Evolutionary conservation across 2,329 filamentous ascomycete genomes (phyloP).

Genomic region (Dactylellina drechsleri): DNA sequence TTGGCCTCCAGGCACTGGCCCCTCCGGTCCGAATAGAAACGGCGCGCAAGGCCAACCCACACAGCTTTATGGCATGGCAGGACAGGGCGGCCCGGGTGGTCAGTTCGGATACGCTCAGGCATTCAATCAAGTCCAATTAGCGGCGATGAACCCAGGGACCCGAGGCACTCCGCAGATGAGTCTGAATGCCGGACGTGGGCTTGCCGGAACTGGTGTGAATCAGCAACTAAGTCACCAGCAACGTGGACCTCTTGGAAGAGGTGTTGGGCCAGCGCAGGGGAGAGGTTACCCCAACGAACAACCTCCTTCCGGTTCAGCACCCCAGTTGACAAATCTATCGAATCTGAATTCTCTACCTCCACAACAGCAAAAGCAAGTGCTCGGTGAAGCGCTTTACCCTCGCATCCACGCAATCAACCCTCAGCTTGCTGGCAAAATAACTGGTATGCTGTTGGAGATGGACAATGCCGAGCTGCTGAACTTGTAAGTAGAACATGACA

Average conservation of each 20-base stretch:
- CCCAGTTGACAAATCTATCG: conserved; percentile 19
- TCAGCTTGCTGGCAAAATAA: conserved; percentile 98
- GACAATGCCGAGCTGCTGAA: conserved; percentile 93
- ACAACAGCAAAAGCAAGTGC: conserved; percentile 95
- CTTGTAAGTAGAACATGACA: conserved; percentile 76
- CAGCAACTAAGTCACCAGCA: conserved; percentile 60
- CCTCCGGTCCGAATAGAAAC: conserved; percentile 76
- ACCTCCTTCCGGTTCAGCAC: conserved; percentile 7
- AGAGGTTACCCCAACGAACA: conserved; percentile 33
- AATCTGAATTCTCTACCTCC: conserved; percentile 70
- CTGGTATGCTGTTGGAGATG: conserved; percentile 99
- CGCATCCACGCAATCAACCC: conserved; percentile 97
- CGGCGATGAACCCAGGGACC: conserved; percentile 36
- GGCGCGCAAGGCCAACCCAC: conserved; percentile 82
- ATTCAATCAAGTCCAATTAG: conserved; percentile 40
- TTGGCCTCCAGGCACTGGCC: conserved; percentile 64
- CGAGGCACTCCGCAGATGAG: conserved; percentile 62
- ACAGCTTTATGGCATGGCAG: conserved; percentile 82
- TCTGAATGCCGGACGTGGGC: conserved; percentile 63
- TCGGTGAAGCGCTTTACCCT: conserved; percentile 96
- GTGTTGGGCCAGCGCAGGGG: conserved; percentile 22
- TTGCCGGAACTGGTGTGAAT: conserved; percentile 19
- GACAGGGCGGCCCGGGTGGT: conserved; percentile 69
- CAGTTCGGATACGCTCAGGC: conserved; percentile 51
- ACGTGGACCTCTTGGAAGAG: conserved; percentile 56